Evolutionary conservation across 2,329 filamentous ascomycete species (phyloP).

Genomic region (Curvularia verruculosa): DNA sequence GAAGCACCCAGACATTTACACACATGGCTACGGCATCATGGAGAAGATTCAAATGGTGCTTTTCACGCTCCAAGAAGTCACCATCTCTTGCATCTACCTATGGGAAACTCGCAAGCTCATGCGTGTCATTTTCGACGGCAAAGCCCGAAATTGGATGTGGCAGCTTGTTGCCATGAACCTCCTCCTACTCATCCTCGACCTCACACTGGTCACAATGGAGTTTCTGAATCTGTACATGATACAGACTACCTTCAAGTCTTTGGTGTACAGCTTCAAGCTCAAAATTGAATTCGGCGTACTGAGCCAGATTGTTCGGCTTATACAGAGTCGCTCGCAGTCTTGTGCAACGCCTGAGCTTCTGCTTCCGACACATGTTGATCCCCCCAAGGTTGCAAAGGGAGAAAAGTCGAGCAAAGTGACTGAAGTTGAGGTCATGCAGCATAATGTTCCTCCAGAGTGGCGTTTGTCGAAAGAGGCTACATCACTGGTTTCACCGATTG

Average conservation of each 20-base stretch:
- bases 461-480: conserved; percentile 3
- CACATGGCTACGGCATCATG: conserved; percentile 29
- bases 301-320: conserved; percentile 31
- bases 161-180: conserved; percentile 24
- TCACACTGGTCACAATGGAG: conserved; percentile 17
- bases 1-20: conserved; percentile 12
- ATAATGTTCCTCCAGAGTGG: conserved; percentile 16
- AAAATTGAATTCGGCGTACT: conserved; percentile 61
- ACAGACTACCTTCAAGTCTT: conserved; percentile 41
- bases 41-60: conserved; percentile 50
- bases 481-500: background rate
- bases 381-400: background rate
- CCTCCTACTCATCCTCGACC: conserved; percentile 20
- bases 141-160: conserved; percentile 20
- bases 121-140: conserved; percentile 15
- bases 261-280: conserved; percentile 53
- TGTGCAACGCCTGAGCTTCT: background rate
- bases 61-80: conserved; percentile 48
- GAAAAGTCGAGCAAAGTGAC: background rate
- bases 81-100: conserved; percentile 54
- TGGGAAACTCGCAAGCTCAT: conserved; percentile 51
- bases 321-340: conserved; percentile 3
- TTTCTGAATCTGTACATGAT: conserved; percentile 25
- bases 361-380: background rate
- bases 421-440: conserved; percentile 12